These are phyloP conservation scores for Zalaria obscura DNA, from an alignment of 2,329 filamentous ascomycete genomes.

Conservation along the genomic window DNA sequence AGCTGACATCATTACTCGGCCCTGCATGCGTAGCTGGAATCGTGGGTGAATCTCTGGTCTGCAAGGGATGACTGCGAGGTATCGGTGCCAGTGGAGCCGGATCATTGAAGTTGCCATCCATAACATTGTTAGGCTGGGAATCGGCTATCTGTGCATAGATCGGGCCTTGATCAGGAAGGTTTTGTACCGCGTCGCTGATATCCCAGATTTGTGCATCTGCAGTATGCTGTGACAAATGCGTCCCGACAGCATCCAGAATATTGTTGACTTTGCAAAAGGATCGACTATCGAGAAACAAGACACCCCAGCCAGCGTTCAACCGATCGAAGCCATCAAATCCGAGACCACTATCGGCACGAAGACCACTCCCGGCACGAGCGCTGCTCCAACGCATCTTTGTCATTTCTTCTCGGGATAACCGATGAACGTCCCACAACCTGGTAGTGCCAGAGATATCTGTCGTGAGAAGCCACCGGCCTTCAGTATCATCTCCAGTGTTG, in stretches of 20 bases:
- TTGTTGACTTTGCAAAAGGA: constrained; percentile 15
- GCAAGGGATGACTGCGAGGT: neutral
- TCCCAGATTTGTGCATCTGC: constrained; percentile 13
- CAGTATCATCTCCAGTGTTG: constrained; percentile 40
- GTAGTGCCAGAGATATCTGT: constrained; percentile 40
- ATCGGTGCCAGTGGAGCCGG: neutral
- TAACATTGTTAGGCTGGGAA: neutral
- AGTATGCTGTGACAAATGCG: neutral
- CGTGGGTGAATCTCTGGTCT: neutral
- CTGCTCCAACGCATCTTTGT: neutral
- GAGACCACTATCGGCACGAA: neutral
- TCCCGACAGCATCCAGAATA: constrained; percentile 3
- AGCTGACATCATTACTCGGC: no score
- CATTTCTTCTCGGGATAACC: neutral
- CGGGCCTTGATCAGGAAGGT: constrained; percentile 7
- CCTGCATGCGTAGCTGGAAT: neutral
- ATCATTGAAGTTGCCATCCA: neutral
- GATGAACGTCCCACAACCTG: constrained; percentile 31
- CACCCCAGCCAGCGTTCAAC: constrained; percentile 20
- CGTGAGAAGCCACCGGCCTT: constrained; percentile 42
- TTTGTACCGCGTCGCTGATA: constrained; percentile 12
- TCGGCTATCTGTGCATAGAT: neutral
- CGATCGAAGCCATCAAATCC: constrained; percentile 11
- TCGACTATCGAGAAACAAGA: constrained; percentile 22
- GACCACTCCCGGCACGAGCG: no score